A percentile compares a stretch with the other conserved stretches of the same genome.
Evolutionary conservation across 352 stramenopile genomes (phyloP).

Genomic region (Phytopythium vexans): DNA sequence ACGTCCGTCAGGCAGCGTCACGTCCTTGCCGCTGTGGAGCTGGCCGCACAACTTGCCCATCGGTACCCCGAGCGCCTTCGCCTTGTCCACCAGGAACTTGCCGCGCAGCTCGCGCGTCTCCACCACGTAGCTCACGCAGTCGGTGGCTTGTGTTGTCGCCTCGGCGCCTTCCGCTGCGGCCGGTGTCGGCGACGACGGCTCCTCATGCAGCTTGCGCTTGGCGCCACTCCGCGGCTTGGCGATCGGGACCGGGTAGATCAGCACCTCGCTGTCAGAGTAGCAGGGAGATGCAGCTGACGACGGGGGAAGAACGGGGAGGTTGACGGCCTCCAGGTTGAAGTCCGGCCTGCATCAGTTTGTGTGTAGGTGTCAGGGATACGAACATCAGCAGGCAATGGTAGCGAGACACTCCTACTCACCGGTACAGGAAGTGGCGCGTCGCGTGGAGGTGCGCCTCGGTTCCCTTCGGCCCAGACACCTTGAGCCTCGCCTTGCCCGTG

Average conservation of each 20-base stretch:
- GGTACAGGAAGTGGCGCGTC: conserved; percentile 83
- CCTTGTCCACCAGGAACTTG: conserved; percentile 78
- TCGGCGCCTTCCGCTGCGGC: background rate
- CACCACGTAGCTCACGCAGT: conserved; percentile 69
- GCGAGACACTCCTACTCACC: conserved; percentile 9
- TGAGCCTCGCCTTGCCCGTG: conserved; percentile 71
- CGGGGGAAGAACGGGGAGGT: conserved; percentile 13
- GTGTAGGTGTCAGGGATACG: background rate
- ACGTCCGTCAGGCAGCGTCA: conserved; percentile 58
- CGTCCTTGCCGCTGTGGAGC: conserved; percentile 76
- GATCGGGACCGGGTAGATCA: conserved; percentile 42
- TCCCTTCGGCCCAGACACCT: conserved; percentile 66
- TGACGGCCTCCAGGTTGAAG: conserved; percentile 48
- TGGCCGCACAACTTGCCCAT: conserved; percentile 78
- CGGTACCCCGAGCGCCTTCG: conserved; percentile 61
- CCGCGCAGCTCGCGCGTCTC: conserved; percentile 68
- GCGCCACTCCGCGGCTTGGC: conserved; percentile 24
- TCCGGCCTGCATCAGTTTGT: conserved; percentile 17
- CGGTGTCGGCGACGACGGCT: conserved; percentile 4
- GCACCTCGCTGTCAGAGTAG: conserved; percentile 59
- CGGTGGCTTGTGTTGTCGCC: conserved; percentile 15
- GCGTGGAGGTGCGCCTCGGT: conserved; percentile 67
- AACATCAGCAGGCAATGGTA: background rate
- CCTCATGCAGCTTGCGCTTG: conserved; percentile 60
- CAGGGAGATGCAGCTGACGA: conserved; percentile 10